Conservation (phyloP, 441 rosid species). For the Viola pubescens region DNA sequence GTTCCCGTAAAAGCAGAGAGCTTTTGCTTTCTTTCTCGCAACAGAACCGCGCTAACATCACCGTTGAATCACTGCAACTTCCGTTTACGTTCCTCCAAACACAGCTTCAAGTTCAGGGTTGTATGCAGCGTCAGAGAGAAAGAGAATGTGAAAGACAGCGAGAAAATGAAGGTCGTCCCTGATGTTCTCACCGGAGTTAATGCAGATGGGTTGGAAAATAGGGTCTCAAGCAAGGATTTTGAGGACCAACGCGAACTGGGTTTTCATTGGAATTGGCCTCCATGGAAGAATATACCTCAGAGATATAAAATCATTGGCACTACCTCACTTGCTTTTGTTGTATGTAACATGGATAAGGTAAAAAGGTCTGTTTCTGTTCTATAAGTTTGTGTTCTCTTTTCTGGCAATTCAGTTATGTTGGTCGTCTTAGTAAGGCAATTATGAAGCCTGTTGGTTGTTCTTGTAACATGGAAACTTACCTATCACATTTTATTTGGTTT, state of each 20-base stretch:
- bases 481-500: not conserved
- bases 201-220: conserved; percentile 24
- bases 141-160: conserved; percentile 37
- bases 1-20: conserved; percentile 31
- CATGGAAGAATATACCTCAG: conserved; percentile 63
- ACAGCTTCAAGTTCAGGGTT: conserved; percentile 34
- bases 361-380: conserved; percentile 5
- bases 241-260: conserved; percentile 26
- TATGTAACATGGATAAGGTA: conserved; percentile 96
- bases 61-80: conserved; percentile 11
- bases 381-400: not conserved
- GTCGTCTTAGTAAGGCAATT: not conserved
- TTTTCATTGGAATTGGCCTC: conserved; percentile 60
- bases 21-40: conserved; percentile 32
- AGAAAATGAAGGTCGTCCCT: conserved; percentile 21
- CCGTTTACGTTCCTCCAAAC: conserved; percentile 14
- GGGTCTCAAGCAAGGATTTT: conserved; percentile 15
- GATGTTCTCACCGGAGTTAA: conserved; percentile 26
- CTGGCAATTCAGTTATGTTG: conserved; percentile 1
- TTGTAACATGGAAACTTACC: not conserved
- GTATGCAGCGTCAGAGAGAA: conserved; percentile 50
- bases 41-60: conserved; percentile 22
- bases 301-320: conserved; percentile 82
- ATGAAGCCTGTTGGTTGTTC: not conserved
- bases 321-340: conserved; percentile 83